A percentile compares a stretch with the other conserved stretches of the same genome.
Conservation (phyloP, 108 stramenopile species). For the Nitzschia sp. region DNA sequence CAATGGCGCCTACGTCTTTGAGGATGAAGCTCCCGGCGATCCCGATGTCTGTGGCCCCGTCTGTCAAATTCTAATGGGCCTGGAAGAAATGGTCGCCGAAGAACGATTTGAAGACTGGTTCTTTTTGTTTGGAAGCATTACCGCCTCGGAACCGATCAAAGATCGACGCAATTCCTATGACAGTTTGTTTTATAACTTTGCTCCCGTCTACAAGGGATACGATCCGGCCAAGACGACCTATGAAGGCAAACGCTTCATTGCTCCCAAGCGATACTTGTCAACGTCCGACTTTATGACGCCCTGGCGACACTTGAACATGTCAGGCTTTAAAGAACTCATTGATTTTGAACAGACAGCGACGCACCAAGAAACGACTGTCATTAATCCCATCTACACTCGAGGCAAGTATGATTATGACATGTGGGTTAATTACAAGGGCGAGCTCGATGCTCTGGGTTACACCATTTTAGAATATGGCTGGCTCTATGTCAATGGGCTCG, state of each 20-base stretch:
- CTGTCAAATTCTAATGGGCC: constrained; percentile 59
- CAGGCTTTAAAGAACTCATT: constrained; percentile 44
- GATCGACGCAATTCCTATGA: constrained; percentile 39
- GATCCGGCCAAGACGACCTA: constrained; percentile 52
- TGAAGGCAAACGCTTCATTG: constrained; percentile 63
- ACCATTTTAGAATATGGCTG: constrained; percentile 72
- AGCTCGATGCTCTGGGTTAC: constrained; percentile 55
- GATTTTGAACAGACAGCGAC: constrained; percentile 20
- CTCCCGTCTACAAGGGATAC: constrained; percentile 66
- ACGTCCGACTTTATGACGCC: constrained; percentile 71
- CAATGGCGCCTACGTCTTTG: constrained; percentile 62
- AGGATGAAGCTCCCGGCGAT: constrained; percentile 32
- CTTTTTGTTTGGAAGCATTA: constrained; percentile 74
- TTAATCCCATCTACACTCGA: not conserved
- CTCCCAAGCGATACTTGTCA: constrained; percentile 70
- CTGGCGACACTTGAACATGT: constrained; percentile 41
- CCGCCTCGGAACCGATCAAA: constrained; percentile 50
- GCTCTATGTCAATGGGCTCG: constrained; percentile 59
- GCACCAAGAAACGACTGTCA: not conserved
- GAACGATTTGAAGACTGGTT: constrained; percentile 69
- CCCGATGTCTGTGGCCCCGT: constrained; percentile 47
- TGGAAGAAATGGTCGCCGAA: constrained; percentile 58
- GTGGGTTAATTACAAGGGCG: constrained; percentile 59
- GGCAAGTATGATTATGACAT: constrained; percentile 52
- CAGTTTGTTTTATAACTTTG: constrained; percentile 77